phyloP scores from a whole-genome alignment of 306 rosid species.

The Malus domestica region ASM211411v1 NC_041796.1:313001-313500 shows the following conservation, averaged over 20 bases:
- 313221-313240: not conserved
- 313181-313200: not conserved
- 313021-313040: constrained; percentile 99
- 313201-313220: not conserved
- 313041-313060: constrained; percentile 98
- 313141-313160: not conserved
- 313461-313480: not conserved
- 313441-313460: not conserved
- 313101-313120: not conserved
- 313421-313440: not conserved
- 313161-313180: not conserved
- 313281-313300: not conserved
- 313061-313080: constrained; percentile 92
- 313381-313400: not conserved
- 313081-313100: constrained; percentile 47
- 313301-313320: not conserved
- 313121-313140: not conserved
- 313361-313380: not conserved
- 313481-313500: not conserved
- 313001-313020: constrained; percentile 99
- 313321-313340: not conserved
- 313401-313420: not conserved
- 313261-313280: not conserved
- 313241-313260: not conserved
- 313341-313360: not conserved